A percentile compares a stretch with the other conserved stretches of the same genome.
Conservation (phyloP, 345 rosid species). For the Rhodamnia argentea region DNA sequence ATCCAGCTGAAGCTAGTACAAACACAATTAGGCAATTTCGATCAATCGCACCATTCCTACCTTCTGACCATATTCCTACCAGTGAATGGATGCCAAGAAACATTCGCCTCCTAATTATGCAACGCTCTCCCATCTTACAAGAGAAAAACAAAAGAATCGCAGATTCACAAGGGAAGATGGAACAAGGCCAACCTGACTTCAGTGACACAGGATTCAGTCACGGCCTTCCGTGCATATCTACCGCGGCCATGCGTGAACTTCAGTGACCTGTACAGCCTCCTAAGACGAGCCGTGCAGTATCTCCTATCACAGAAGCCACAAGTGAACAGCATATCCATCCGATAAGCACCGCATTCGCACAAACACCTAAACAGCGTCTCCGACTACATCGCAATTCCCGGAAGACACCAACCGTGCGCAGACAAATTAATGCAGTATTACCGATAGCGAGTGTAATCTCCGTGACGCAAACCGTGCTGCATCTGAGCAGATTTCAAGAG, state of each 20-base stretch:
- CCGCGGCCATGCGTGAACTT: slow-evolving; percentile 97
- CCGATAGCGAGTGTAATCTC: slow-evolving; percentile 92
- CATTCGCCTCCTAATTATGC: background rate
- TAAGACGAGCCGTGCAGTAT: slow-evolving; percentile 89
- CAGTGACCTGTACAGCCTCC: slow-evolving; percentile 88
- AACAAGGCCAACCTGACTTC: slow-evolving; percentile 65
- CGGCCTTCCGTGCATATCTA: slow-evolving; percentile 54
- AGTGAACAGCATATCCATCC: background rate
- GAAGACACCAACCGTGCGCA: background rate
- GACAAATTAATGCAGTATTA: background rate
- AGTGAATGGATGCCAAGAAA: background rate
- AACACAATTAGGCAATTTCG: background rate
- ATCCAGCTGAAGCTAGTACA: background rate
- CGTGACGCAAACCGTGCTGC: slow-evolving; percentile 97
- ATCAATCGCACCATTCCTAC: background rate
- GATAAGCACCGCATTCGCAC: background rate
- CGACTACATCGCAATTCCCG: background rate
- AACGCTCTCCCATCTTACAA: background rate
- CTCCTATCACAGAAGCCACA: slow-evolving; percentile 37
- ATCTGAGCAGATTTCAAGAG: slow-evolving; percentile 84
- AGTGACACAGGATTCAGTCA: slow-evolving; percentile 75
- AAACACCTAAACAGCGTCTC: background rate
- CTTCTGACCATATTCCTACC: background rate
- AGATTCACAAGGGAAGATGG: background rate
- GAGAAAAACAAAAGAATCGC: background rate